Base-by-base conservation (phyloP, 441 rosid genomes). In the Biscutella laevigata region DNA sequence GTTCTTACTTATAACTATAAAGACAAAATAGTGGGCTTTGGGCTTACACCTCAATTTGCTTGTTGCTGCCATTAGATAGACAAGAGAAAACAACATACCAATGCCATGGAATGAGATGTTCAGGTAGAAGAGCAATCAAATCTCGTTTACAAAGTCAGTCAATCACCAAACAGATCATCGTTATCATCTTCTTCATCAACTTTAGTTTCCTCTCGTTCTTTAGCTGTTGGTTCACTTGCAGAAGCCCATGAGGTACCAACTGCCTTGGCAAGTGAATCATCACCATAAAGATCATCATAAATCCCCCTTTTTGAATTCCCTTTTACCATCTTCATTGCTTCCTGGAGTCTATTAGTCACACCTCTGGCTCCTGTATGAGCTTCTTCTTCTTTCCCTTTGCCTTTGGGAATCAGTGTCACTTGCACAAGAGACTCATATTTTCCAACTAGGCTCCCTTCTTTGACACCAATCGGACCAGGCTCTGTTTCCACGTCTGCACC, bases 371-470 rank as follows among this genome's bases (percentile, higher is more conserved):
- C 57, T 51, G 65, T 58, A 59, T 57, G 81, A 14, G 64, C 62
- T 64, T 47, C 64, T 61, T 40, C 76, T 32, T 68, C 74, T 64
- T 83, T 90, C 53, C 70, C 78, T n/a, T 77, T 78, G 26, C 95
- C 89, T 73, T 80, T 92, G 24, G 95, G 95, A 64, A 88, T 84
- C 52, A 86, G 53, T 2, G 82, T 84, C 12, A 76, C 76, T 57
- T 76, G 91, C 52, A 91, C 89, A 30, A 88, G 86, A 24, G 96
- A 85, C 57, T 85, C 94, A 24, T 91, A 88, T 68, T 88, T 88
- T 57, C 98, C 98, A 42, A 88, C 94, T n/a, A 91, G 86, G 55
- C 95, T 91, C 71, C 98, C 98, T 75, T 91, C 98, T 62, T 75
- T 91, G 54, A 91, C 92, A 27, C 87, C 95, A 6, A 77, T n/a